phyloP scores from a whole-genome alignment of 257 asterid species.

The Rubia yunnanensis region DNA sequence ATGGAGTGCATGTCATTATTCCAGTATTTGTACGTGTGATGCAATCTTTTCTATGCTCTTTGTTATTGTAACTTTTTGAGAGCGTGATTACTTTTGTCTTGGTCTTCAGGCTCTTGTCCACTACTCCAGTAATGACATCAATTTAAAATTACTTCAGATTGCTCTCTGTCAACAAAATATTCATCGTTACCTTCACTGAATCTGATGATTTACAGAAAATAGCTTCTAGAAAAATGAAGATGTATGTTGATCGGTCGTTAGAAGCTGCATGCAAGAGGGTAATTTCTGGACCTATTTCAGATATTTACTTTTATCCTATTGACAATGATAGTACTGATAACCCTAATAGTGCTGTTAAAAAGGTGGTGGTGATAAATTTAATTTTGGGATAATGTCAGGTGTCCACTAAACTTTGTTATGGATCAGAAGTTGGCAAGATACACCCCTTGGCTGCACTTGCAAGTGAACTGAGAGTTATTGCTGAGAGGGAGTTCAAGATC shows the following conservation, averaged over 20 bases:
- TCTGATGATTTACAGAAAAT: constrained; percentile 37
- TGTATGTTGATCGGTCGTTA: constrained; percentile 53
- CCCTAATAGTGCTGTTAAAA: constrained; percentile 2
- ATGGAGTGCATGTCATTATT: background rate
- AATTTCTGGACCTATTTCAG: constrained; percentile 19
- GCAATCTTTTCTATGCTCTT: background rate
- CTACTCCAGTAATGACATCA: background rate
- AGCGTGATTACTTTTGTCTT: background rate
- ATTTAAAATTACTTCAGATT: background rate
- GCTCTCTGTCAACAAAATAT: constrained; percentile 1
- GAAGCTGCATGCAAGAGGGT: constrained; percentile 83
- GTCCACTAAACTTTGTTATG: constrained; percentile 29
- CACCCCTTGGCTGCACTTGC: constrained; percentile 82
- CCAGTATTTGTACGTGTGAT: background rate
- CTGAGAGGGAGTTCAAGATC: constrained; percentile 53
- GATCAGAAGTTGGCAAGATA: constrained; percentile 32
- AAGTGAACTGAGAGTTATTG: constrained; percentile 52
- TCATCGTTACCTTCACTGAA: constrained; percentile 32
- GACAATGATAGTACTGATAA: background rate
- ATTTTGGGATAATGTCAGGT: constrained; percentile 41
- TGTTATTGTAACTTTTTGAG: background rate
- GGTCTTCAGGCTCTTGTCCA: background rate
- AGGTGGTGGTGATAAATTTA: constrained; percentile 8
- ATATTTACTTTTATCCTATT: constrained; percentile 5
- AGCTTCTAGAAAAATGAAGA: constrained; percentile 44